Evolutionary conservation across 179 eudicot genomes (phyloP), one percentile per base, ranked within the genome.

Genomic region (Kewa caespitosa): DNA sequence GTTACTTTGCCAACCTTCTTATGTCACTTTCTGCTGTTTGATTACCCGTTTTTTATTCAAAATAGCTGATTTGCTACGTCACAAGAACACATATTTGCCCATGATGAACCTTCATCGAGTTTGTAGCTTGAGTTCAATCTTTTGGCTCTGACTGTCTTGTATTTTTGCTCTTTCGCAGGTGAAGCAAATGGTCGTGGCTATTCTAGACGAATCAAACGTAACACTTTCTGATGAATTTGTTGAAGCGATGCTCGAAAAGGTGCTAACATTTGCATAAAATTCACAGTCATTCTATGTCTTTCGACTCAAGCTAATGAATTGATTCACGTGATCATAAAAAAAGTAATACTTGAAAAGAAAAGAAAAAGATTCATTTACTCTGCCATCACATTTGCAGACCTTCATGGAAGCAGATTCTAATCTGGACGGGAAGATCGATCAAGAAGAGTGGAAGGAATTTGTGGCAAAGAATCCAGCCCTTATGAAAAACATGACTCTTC

Each of bases 191-290:
- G 85, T 92, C 25, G 11, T 91, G 77, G 96, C 94, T 60, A 70
- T 81, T 69, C 81, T 92, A 2, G 82, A 77, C 4, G 96, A 92
- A 80, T 81, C 72, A 33, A 81, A 83, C 57, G 50, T 85, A 73
- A 69, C 80, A 15, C 81, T 92, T 70, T 38, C 91, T 43, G 86
- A 89, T 50, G 87, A 89, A 17, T 76, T 61, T 14, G 73, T 92
- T 36, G 91, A 92, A 80, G 86, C 84, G 33, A 89, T 92, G 33
- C 70, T 92, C 31, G 88, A 88, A 69, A 91, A 89, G 93, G 94
- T 93, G 42, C 6, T 63, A 11, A 60, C 52, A 2, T 14, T 48
- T 32, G 28, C 86, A 89, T 74, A 82, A 79, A 52, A 87, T 87
- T 62, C 76, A 82, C 38, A 33, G 32, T n/a, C n/a, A n/a, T n/a